Evolutionary conservation across 495 filamentous ascomycete genomes (phyloP), one percentile per base, ranked within the genome.

Genomic region (Penicillium pancosmium): DNA sequence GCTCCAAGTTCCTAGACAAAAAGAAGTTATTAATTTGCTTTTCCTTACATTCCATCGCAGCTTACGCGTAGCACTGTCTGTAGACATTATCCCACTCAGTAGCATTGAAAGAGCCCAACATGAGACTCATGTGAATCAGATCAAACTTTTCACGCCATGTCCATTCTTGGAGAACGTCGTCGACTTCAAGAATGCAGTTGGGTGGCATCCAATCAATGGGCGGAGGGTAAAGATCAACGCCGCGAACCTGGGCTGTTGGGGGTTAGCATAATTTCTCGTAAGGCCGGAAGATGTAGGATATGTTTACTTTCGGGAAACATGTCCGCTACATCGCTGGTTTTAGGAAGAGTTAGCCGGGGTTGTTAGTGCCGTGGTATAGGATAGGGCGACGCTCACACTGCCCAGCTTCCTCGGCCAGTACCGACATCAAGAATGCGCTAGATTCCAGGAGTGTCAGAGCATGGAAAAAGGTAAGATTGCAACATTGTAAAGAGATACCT

Each of bases 41-140:
- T 8, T 0, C n/a, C 41, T 19, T 2, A 5, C 25, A 27, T 19
- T 15, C 23, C 9, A 4, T 25, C 46, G 21, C 10, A 13, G 21
- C 56, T 53, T 21, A 58, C 56, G 53, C 56, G 38, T 58, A 58
- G 50, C 50, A 52, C 11, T 48, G 46, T 18, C 21, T 48, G 15
- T 48, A 48, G 5, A 48, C 18, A 25, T 19, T 27, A 12, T 27
- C 46, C 46, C 46, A 48, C 12, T 27, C 46, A 23, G 19, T 0
- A 5, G 19, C n/a, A n/a, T 23, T 27, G 23, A 48, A 48, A 27
- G 46, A 48, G 8, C 46, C 46, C 9, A 48, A 3, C 46, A 48
- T 23, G 18, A 15, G 46, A 27, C 46, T 23, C 18, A 48, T 25
- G 46, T 25, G 23, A 48, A 48, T 48, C 0, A 25, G 23, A n/a